Base-by-base conservation (phyloP, 2,329 filamentous ascomycete genomes). In the Zasmidium cellare region DNA sequence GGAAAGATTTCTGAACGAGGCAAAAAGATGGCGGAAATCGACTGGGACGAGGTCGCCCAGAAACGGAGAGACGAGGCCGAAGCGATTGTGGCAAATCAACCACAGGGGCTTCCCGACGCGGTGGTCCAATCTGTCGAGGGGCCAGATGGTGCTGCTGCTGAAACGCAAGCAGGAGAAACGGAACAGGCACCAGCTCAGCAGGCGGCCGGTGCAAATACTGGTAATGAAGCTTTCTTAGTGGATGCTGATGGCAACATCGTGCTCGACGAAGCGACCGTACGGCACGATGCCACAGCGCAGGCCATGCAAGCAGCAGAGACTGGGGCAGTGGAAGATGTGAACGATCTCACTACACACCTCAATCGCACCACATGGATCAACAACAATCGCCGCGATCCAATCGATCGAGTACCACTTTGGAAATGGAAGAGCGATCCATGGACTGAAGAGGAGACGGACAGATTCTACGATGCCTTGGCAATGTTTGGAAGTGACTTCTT, bases 401-500 rank as follows among this genome's bases (percentile, higher is more conserved):
- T 73, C 7, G 78, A 81, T 9, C 78, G 79, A 31, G 66, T 79
- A 9, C 67, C 72, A 1, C 58, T 73, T 1, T 74, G 72, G 54
- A 74, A 74, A 2, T 71, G 72, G 55, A 84, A 86, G 56, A 79
- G 83, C 23, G 85, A 88, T 64, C 79, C 83, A 28, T 96, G 91
- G 91, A 84, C 81, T 51, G 80, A 84, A n/a, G 82, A 84, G 12
- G 84, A 87, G 59, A 93, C 88, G 2, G 87, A 89, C 55, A 79
- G 84, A 46, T 94, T 94, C 75, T 94, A 92, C 77, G 82, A 87
- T 24, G 87, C 85, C 1, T 79, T 96, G 1, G 77, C 80, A 57
- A 89, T 88, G 81, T 92, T 91, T 69, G 91, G 91, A 56, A 93
- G 89, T 1, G 90, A 93, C 71, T 96, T 94, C 70, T 83, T 87